Evolutionary conservation across 192 early-diverging fungal genomes (phyloP).

Genomic region (Podila minutissima): DNA sequence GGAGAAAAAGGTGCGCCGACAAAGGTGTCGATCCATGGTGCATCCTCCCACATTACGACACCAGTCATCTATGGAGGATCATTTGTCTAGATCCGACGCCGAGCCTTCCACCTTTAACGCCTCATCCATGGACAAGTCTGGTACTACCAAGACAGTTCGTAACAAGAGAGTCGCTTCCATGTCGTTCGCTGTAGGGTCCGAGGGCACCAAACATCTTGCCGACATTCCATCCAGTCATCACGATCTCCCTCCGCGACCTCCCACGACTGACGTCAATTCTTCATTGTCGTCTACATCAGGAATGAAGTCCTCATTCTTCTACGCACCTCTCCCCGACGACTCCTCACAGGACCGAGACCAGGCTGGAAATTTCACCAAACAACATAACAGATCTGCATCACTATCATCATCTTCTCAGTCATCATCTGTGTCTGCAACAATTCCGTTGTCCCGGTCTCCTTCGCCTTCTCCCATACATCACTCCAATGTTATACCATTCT

Average conservation of each 20-base stretch:
- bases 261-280: not conserved
- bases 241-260: not conserved
- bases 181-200: constrained; percentile 8
- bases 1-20: not conserved
- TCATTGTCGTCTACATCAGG: not conserved
- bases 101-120: not conserved
- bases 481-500: constrained; percentile 23
- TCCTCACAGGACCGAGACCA: not conserved
- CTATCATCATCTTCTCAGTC: constrained; percentile 14
- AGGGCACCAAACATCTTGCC: not conserved
- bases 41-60: not conserved
- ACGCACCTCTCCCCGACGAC: not conserved
- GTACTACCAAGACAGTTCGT: not conserved
- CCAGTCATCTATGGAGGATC: not conserved
- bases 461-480: constrained; percentile 1
- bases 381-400: not conserved
- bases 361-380: not conserved
- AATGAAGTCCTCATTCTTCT: not conserved
- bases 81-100: constrained; percentile 1
- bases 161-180: constrained; percentile 28
- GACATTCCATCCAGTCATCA: not conserved
- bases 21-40: constrained; percentile 31
- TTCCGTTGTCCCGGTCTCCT: constrained; percentile 14
- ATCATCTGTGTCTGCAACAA: constrained; percentile 5
- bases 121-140: not conserved